Base-by-base conservation (phyloP, 1,284 basidiomycete species). In the Chondrostereum purpureum region DNA sequence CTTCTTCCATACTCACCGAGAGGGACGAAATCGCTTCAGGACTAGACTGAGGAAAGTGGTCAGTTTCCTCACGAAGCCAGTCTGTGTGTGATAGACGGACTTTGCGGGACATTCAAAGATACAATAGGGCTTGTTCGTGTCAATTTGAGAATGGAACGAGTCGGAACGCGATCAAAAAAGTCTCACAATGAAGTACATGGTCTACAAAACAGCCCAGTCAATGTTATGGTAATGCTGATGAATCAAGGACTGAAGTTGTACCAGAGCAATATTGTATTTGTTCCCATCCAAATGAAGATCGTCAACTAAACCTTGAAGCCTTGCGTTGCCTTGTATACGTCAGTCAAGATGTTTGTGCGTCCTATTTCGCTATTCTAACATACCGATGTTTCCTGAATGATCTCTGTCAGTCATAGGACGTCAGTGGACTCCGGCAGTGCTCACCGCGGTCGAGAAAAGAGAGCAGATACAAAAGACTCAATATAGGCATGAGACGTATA, bases 381-480 rank as follows among this genome's bases (percentile, higher is more conserved):
- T 49, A 75, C 78, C 78, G 36, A 80, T 79, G 49, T 80, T 80
- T 41, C 74, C 78, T 80, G 36, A 12, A 20, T 34, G 21, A 44
- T 33, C 17, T 16, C 17, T 13, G 38, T 35, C 6, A 40, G 27
- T 24, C 49, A 34, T 24, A n/a, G 27, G 3, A 3, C 31, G 42
- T 24, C 14, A 16, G 8, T 4, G 41, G 33, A n/a, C 14, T 21
- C 4, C 22, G 20, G 18, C 11, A 16, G 18, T 16, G 52, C 61
- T 20, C 43, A 75, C 81, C 77, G 69, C 80, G 62, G 54, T 85
- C 82, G 62, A 84, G 62, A 58, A 81, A 84, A 2, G 78, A 77
- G 34, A 78, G 60, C 19, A 85, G 62, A 53, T 83, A 83, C 73
- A 85, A 78, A 38, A 80, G 50, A 14, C 74, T 69, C 14, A 84